phyloP scores from a whole-genome alignment of 345 rosid genomes.

The Pistacia vera region DNA sequence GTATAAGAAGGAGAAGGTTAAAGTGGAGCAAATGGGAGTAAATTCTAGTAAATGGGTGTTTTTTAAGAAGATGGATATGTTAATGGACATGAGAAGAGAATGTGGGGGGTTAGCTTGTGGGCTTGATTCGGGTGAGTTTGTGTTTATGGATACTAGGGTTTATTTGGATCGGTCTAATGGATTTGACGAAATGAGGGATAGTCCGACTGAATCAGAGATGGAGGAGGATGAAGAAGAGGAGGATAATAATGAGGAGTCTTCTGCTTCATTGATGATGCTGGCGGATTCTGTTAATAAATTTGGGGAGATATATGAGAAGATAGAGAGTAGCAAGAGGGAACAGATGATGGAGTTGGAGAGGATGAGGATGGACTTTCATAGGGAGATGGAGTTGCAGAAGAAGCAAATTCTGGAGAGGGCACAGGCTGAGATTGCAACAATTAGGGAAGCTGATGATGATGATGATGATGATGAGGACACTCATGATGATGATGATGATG shows the following conservation, averaged over 20 bases:
- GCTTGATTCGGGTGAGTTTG: constrained; percentile 61
- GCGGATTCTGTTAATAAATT: constrained; percentile 56
- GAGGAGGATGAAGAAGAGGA: constrained; percentile 40
- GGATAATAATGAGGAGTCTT: constrained; percentile 28
- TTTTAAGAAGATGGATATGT: constrained; percentile 59
- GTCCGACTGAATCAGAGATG: constrained; percentile 52
- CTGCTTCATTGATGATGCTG: constrained; percentile 37
- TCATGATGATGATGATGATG: constrained; percentile 9
- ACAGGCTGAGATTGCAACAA: constrained; percentile 51
- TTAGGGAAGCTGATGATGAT: constrained; percentile 36
- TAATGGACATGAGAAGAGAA: constrained; percentile 33
- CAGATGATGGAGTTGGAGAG: constrained; percentile 61
- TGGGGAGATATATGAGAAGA: constrained; percentile 59
- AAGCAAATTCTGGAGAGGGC: constrained; percentile 55
- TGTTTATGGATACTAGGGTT: constrained; percentile 49
- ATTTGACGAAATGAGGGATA: constrained; percentile 66
- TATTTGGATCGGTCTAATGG: constrained; percentile 57
- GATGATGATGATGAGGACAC: constrained; percentile 19
- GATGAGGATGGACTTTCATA: constrained; percentile 51
- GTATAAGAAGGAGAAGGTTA: constrained; percentile 48
- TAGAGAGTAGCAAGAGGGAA: constrained; percentile 57
- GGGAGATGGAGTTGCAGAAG: constrained; percentile 58
- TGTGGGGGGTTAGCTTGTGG: constrained; percentile 48
- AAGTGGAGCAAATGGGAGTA: constrained; percentile 25
- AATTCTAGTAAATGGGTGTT: constrained; percentile 42